phyloP scores from a whole-genome alignment of 148 eudicot genomes.

The Silene latifolia region DNA sequence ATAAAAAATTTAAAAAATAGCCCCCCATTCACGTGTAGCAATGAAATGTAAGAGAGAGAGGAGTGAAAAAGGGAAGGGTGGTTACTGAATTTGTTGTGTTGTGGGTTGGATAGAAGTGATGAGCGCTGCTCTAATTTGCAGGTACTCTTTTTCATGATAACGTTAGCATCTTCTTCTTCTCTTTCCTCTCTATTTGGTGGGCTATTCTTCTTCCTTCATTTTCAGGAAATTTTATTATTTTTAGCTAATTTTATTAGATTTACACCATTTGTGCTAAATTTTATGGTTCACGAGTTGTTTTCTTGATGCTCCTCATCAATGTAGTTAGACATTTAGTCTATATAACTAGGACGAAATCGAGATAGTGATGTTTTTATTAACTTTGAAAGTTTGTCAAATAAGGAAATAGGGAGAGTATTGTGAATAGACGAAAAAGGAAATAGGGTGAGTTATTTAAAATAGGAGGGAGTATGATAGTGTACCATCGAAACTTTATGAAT shows the following conservation, averaged over 20 bases:
- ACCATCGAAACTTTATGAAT: too few species aligned
- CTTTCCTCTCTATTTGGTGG: neutral
- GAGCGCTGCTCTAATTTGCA: constrained; percentile 20
- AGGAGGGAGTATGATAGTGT: too few species aligned
- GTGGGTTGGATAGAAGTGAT: constrained; percentile 34
- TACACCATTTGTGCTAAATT: constrained; percentile 16
- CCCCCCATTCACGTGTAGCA: constrained; percentile 35
- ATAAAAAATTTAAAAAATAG: neutral
- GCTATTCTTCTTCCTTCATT: neutral
- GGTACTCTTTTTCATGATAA: constrained; percentile 32
- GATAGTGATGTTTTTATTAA: neutral
- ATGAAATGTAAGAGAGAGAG: constrained; percentile 10
- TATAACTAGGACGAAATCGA: neutral
- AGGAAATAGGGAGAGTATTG: too few species aligned
- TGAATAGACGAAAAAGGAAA: too few species aligned
- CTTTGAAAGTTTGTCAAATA: too few species aligned
- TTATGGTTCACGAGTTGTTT: constrained; percentile 16
- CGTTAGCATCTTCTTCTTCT: constrained; percentile 22
- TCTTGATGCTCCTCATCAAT: neutral
- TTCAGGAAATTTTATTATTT: neutral
- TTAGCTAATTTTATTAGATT: constrained; percentile 3
- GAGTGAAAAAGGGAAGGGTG: constrained; percentile 9
- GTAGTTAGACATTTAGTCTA: neutral
- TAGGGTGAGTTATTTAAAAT: too few species aligned
- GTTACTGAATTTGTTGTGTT: constrained; percentile 29